Base-by-base conservation (phyloP, 495 filamentous ascomycete species). In the Penicillium bialowiezense region DNA sequence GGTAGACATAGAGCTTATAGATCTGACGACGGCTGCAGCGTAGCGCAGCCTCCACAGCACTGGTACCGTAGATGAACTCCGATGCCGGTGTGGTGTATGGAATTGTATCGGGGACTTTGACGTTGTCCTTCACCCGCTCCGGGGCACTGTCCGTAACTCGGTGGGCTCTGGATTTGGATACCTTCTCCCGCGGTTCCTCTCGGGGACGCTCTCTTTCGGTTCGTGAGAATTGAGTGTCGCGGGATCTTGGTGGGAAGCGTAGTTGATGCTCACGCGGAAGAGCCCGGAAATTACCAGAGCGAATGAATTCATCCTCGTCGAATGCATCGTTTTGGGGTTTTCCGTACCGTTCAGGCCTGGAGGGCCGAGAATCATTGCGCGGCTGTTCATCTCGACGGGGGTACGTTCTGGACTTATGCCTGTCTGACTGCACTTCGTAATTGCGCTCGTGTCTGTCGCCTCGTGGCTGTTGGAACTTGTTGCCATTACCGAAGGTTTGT, bases 41-140 rank as follows among this genome's bases (percentile, higher is more conserved):
- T 15, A 98, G 69, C 1, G 91, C 92, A 6, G 92, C 88, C 45
- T 86, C 81, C n/a, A 97, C 87, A 2, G 86, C 80, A 7, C 84
- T 84, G 13, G 78, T 80, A 12, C 93, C 93, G 60, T 95, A 97
- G 7, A 98, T 78, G 64, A 96, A 97, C 51, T 95, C 86, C 1
- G 91, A 93, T 31, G 91, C 87, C 0, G 91, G 85, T 3, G 88
- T 91, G 2, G 88, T 90, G 59, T 89, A 90, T 3, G 86, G 86
- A 35, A 96, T 79, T 10, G 81, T 77, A 17, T 84, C 31, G 0
- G 84, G 83, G 0, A 69, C 61, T 36, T 48, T 53, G 9, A 74
- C 71, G 37, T 72, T 55, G 7, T 61, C 50, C 37, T 71, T 74
- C 7, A 73, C 62, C 29, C 68, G 63, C 50, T 74, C 70, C 33